These are phyloP conservation scores for Hippophae gyantsensis DNA, from an alignment of 306 rosid species.

Conservation along the genomic window DNA sequence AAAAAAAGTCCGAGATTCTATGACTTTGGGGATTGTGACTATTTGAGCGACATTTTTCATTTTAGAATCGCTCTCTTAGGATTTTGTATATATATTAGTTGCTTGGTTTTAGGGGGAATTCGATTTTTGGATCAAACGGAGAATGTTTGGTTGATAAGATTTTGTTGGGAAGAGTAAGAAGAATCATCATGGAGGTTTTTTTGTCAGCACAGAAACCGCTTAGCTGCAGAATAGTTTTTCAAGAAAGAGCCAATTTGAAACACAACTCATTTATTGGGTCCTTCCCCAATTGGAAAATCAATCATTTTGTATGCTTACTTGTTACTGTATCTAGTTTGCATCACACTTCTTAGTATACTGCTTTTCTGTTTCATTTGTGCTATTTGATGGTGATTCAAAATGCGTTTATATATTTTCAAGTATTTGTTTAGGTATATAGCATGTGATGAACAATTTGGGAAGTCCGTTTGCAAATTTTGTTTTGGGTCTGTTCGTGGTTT, in stretches of 20 bases:
- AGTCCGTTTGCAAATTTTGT: slow-evolving; percentile 2
- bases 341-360: not conserved
- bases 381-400: too few species aligned
- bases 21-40: too few species aligned
- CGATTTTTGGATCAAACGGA: slow-evolving; percentile 10
- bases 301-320: not conserved
- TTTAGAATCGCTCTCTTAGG: not conserved
- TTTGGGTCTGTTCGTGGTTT: slow-evolving; percentile 2
- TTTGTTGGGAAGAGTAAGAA: slow-evolving; percentile 9
- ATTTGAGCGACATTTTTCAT: too few species aligned
- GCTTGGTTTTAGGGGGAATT: slow-evolving; percentile 17
- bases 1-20: too few species aligned
- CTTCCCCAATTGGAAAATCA: slow-evolving; percentile 25
- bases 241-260: slow-evolving; percentile 24
- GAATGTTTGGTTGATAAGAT: slow-evolving; percentile 10
- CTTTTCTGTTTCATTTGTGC: not conserved
- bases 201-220: slow-evolving; percentile 34
- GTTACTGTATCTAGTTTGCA: not conserved
- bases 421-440: not conserved
- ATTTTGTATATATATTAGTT: not conserved
- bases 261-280: slow-evolving; percentile 32
- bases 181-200: slow-evolving; percentile 34
- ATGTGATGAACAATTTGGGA: not conserved
- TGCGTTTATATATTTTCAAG: too few species aligned
- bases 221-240: slow-evolving; percentile 31